Evolutionary conservation across 306 rosid species (phyloP).

Genomic region (Arachis hypogaea): DNA sequence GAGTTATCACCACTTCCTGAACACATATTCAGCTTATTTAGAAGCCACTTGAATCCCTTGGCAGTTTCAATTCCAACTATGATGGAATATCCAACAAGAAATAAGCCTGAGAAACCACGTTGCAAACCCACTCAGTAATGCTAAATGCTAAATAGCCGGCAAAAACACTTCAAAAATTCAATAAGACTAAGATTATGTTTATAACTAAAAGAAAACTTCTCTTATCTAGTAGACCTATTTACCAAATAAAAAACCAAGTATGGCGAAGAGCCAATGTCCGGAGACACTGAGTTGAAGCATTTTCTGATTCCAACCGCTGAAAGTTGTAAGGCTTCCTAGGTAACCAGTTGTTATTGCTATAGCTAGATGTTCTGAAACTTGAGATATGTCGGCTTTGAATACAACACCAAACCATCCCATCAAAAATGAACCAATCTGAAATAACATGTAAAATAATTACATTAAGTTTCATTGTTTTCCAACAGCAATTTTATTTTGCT

Average conservation of each 20-base stretch:
- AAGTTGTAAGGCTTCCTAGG: slow-evolving; percentile 92
- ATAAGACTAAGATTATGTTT: not conserved
- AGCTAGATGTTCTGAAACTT: slow-evolving; percentile 69
- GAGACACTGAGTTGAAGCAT: slow-evolving; percentile 78
- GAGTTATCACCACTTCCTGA: slow-evolving; percentile 35
- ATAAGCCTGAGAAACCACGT: slow-evolving; percentile 59
- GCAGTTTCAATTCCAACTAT: slow-evolving; percentile 77
- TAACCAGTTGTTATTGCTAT: slow-evolving; percentile 83
- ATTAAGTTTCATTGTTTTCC: slow-evolving; percentile 9
- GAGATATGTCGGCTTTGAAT: slow-evolving; percentile 71
- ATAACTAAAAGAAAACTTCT: not conserved
- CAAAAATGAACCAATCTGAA: slow-evolving; percentile 82
- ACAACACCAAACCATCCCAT: slow-evolving; percentile 98
- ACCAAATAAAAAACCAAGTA: slow-evolving; percentile 81
- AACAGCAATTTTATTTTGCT: slow-evolving; percentile 13
- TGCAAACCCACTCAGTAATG: not conserved
- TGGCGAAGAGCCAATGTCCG: slow-evolving; percentile 67
- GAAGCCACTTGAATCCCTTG: slow-evolving; percentile 67
- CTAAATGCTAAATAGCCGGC: not conserved
- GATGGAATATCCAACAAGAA: slow-evolving; percentile 69
- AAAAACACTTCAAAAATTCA: slow-evolving; percentile 2
- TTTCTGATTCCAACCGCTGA: slow-evolving; percentile 94
- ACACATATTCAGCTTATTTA: slow-evolving; percentile 41
- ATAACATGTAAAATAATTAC: slow-evolving; percentile 1
- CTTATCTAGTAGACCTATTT: slow-evolving; percentile 3